Evolutionary conservation across 108 stramenopile species (phyloP).

Genomic region (Skeletonema costatum): DNA sequence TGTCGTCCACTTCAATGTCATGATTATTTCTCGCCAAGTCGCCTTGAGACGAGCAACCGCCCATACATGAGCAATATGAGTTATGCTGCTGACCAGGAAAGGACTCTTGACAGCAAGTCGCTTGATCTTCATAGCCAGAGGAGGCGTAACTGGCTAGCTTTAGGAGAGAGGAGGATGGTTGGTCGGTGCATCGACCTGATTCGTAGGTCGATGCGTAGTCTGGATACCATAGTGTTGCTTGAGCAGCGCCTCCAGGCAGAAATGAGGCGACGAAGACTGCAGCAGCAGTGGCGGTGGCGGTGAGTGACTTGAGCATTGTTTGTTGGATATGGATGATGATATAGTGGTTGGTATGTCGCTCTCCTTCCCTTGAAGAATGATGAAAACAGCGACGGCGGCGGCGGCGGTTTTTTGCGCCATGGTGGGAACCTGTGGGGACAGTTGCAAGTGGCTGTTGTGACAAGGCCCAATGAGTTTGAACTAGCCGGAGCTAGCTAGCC

Average conservation of each 20-base stretch:
- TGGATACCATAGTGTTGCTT: background rate
- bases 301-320: background rate
- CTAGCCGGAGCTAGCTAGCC: no score
- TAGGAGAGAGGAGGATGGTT: background rate
- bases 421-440: no score
- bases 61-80: background rate
- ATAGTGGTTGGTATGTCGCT: no score
- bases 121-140: background rate
- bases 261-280: background rate
- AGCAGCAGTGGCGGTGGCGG: background rate
- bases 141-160: background rate
- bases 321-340: no score
- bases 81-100: background rate
- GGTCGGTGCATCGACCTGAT: slow-evolving; percentile 1
- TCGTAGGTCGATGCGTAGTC: background rate
- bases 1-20: background rate
- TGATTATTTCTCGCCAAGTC: background rate
- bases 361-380: no score
- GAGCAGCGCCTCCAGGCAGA: background rate
- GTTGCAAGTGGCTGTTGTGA: no score
- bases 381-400: no score
- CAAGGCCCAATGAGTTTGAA: no score
- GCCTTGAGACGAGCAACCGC: background rate
- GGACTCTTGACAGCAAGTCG: background rate
- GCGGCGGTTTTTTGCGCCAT: no score